Conservation (phyloP, 2,329 filamentous ascomycete species). For the Cladosporium sp. region DNA sequence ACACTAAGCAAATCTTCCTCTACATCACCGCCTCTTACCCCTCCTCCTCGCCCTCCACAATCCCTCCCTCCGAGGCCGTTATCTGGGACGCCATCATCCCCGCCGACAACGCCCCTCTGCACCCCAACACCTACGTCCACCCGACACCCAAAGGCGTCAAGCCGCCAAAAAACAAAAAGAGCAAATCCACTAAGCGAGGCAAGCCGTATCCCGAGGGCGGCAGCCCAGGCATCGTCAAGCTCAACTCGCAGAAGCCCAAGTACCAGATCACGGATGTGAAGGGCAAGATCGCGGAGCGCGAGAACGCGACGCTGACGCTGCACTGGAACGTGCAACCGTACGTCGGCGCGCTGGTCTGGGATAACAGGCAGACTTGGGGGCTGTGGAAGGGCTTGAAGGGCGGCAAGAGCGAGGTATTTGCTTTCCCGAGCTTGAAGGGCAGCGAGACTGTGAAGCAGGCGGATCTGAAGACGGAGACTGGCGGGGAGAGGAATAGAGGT, state of each 20-base stretch:
- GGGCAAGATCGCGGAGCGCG: constrained; percentile 66
- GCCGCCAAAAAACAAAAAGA: constrained; percentile 15
- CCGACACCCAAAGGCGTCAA: constrained; percentile 34
- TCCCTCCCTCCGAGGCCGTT: constrained; percentile 58
- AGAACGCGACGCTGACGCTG: constrained; percentile 70
- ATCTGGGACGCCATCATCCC: constrained; percentile 97
- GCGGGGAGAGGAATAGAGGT: constrained; percentile 38
- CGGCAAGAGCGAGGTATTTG: constrained; percentile 59
- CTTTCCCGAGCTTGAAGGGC: constrained; percentile 59
- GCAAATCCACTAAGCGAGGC: constrained; percentile 16
- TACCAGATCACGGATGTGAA: constrained; percentile 93
- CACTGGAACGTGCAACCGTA: constrained; percentile 98
- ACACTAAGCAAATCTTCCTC: constrained; percentile 96
- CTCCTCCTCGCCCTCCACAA: constrained; percentile 29
- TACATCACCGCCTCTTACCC: constrained; percentile 79
- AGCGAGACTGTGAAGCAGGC: constrained; percentile 44
- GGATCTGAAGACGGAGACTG: constrained; percentile 43
- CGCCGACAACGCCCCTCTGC: constrained; percentile 53
- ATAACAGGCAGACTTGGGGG: constrained; percentile 38
- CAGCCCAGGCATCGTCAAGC: constrained; percentile 61
- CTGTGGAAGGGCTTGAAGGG: constrained; percentile 60
- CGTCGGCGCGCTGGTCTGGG: constrained; percentile 86
- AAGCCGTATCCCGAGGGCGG: constrained; percentile 27
- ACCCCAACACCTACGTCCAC: constrained; percentile 47
- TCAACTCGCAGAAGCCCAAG: constrained; percentile 84